Evolutionary conservation across 208 protist species (phyloP).

Genomic region (Leishmania tropica): DNA sequence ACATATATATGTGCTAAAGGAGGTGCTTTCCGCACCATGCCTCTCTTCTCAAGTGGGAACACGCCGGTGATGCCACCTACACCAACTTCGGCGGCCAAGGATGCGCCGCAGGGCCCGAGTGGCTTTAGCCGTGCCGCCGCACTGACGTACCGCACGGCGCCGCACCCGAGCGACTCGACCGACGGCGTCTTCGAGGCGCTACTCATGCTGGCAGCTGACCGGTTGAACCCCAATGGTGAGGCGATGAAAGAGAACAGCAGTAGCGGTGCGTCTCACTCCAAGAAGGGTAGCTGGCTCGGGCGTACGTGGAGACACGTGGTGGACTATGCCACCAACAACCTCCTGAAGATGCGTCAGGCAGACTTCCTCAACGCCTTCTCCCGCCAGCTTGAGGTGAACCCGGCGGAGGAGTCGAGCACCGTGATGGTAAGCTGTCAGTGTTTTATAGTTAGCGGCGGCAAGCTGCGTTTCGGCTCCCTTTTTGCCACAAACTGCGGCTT

Average conservation of each 20-base stretch:
- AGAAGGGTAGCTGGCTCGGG: conserved; percentile 21
- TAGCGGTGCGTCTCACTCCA: not conserved
- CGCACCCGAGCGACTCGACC: conserved; percentile 36
- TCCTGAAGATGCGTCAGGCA: conserved; percentile 26
- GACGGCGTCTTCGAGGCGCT: conserved; percentile 40
- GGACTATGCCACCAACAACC: conserved; percentile 12
- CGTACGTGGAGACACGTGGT: conserved; percentile 38
- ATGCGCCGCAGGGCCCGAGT: conserved; percentile 1
- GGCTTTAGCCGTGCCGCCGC: conserved; percentile 43
- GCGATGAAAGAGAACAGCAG: not conserved
- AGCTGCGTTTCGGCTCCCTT: conserved; percentile 36
- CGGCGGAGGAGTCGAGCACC: conserved; percentile 28
- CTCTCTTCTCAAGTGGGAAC: not conserved
- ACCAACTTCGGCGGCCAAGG: not conserved
- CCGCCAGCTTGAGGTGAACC: conserved; percentile 56
- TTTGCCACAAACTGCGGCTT: conserved; percentile 54
- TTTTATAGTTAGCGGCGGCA: conserved; percentile 48
- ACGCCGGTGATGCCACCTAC: not conserved
- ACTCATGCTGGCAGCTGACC: conserved; percentile 19
- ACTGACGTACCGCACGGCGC: conserved; percentile 54
- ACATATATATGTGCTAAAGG: not conserved
- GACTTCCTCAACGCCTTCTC: conserved; percentile 50
- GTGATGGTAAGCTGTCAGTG: conserved; percentile 57
- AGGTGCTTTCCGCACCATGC: not conserved
- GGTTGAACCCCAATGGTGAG: conserved; percentile 13